Conservation (phyloP, 2,329 filamentous ascomycete species). For the Stagonosporopsis chrysanthemi region DNA sequence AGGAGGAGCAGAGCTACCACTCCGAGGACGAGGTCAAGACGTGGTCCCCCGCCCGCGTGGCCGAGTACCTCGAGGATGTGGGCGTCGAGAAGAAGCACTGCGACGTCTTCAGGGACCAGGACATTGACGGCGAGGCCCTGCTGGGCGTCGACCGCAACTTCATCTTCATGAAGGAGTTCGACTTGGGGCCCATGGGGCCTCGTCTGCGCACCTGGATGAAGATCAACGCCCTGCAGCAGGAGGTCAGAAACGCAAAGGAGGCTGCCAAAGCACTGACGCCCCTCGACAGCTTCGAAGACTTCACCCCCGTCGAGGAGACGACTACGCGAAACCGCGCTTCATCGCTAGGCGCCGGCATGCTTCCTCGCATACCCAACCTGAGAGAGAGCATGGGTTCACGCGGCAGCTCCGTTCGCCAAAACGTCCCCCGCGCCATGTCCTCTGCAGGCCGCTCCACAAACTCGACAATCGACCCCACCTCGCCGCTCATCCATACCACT, state of each 20-base stretch:
- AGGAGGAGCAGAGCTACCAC: constrained; percentile 80
- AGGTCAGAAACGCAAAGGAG: constrained; percentile 69
- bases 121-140: constrained; percentile 92
- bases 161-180: constrained; percentile 93
- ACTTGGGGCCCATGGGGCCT: constrained; percentile 87
- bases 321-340: constrained; percentile 55
- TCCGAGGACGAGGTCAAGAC: constrained; percentile 75
- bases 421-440: constrained; percentile 43
- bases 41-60: constrained; percentile 84
- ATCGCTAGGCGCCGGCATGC: constrained; percentile 49
- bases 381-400: constrained; percentile 43
- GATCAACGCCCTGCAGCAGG: constrained; percentile 89
- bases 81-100: constrained; percentile 91
- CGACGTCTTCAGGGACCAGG: constrained; percentile 92
- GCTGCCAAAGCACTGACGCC: constrained; percentile 46
- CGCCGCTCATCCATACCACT: constrained; percentile 55
- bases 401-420: constrained; percentile 34
- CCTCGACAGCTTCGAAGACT: constrained; percentile 39
- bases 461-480: constrained; percentile 46
- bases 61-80: constrained; percentile 83
- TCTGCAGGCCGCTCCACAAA: constrained; percentile 41
- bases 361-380: constrained; percentile 50
- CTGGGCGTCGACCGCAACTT: constrained; percentile 95
- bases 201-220: constrained; percentile 96
- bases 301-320: constrained; percentile 46